A percentile compares a stretch with the other conserved stretches of the same genome.
Evolutionary conservation across 75 land plant species (phyloP).

Genomic region (Pinus tabuliformis): DNA sequence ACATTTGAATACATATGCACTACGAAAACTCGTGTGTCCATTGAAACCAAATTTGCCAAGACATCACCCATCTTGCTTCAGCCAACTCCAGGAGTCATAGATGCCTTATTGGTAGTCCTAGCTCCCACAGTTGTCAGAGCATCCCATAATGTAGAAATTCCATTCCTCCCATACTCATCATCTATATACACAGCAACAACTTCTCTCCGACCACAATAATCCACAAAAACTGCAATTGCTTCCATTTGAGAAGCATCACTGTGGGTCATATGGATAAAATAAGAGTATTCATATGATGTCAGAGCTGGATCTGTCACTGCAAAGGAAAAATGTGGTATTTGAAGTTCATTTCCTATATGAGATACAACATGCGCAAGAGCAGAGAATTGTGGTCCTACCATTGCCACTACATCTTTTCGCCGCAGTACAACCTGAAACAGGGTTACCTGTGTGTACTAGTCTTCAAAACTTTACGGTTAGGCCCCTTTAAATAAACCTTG

Average conservation of each 20-base stretch:
- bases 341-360: constrained; percentile 44
- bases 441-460: too few species aligned
- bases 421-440: too few species aligned
- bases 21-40: constrained; percentile 56
- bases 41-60: constrained; percentile 24
- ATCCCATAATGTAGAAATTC: constrained; percentile 41
- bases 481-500: too few species aligned
- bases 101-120: constrained; percentile 38
- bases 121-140: constrained; percentile 24
- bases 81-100: constrained; percentile 14
- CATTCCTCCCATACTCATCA: constrained; percentile 50
- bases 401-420: constrained; percentile 35
- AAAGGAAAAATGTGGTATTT: constrained; percentile 53
- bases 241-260: constrained; percentile 52
- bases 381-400: constrained; percentile 58
- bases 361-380: constrained; percentile 56
- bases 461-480: too few species aligned
- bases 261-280: constrained; percentile 41
- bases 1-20: constrained; percentile 38
- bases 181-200: constrained; percentile 45
- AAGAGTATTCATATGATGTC: constrained; percentile 46
- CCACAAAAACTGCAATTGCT: constrained; percentile 50
- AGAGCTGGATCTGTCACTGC: constrained; percentile 57
- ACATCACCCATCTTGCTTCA: constrained; percentile 11
- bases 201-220: constrained; percentile 43